Evolutionary conservation across 805 yeast genomes (phyloP), one percentile per base, ranked within the genome.

Genomic region (Candida broadrunensis): DNA sequence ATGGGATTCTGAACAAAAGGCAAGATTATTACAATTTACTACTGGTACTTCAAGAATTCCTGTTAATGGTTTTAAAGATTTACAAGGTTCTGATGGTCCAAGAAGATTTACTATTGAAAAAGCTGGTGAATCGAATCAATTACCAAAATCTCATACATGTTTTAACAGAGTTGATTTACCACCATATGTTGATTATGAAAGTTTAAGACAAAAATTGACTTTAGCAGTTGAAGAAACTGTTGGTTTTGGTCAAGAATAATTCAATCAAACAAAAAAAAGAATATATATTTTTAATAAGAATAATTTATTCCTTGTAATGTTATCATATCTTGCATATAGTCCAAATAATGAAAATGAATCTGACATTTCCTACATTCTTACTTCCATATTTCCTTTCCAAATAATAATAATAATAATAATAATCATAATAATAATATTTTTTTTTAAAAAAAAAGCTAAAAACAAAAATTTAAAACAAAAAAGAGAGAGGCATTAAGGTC

Each of bases 31-130:
- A 52, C 99, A 93, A 67, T 93, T 93, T 63, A 91, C 99, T 16
- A 93, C 99, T 1, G 99, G 99, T 76, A 93, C 99, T 3, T 89
- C 97, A 17, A 84, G 99, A 72, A 93, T 93, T 42, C 99, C 99
- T 6, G 99, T 93, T 49, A 93, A 91, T 65, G 99, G 99, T 31
- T 93, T 93, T 77, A 93, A 93, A 65, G 99, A 93, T 67, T 75
- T 93, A 55, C 99, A 93, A 70, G 99, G 99, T 50, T 86, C 96
- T 18, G 99, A 93, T 69, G 99, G 99, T 43, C 99, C 99, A 39
- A 86, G 99, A 77, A 81, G 98, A 61, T 93, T 93, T 66, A 93
- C 99, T 5, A 91, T 93, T 62, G 99, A 93, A 65, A 90, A 90
- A 65, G 98, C 98, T 8, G 99, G 99, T 43, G 98, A 91, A 62